Evolutionary conservation across 1,284 basidiomycete genomes (phyloP).

Genomic region (Moesziomyces sp.): DNA sequence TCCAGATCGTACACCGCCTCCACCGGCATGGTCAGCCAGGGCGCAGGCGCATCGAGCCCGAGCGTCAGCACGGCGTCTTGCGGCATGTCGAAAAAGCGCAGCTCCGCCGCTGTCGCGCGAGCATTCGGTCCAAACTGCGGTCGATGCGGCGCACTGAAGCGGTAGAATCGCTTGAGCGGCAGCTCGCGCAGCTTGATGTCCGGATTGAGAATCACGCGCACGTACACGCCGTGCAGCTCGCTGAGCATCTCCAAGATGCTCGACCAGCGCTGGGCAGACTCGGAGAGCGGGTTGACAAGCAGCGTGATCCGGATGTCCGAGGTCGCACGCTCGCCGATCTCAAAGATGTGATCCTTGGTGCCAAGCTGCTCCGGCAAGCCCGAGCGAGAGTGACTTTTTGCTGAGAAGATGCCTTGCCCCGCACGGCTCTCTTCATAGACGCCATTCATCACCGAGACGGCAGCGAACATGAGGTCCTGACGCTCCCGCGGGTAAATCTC

Average conservation of each 20-base stretch:
- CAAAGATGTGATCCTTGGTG: slow-evolving; percentile 67
- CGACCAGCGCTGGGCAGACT: slow-evolving; percentile 85
- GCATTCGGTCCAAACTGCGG: slow-evolving; percentile 77
- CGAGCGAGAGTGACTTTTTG: slow-evolving; percentile 22
- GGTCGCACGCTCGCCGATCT: slow-evolving; percentile 75
- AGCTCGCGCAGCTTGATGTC: slow-evolving; percentile 72
- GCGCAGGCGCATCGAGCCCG: slow-evolving; percentile 84
- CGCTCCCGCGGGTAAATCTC: slow-evolving; percentile 8
- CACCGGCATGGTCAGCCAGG: slow-evolving; percentile 91
- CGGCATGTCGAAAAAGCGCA: slow-evolving; percentile 69
- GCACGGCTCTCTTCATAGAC: slow-evolving; percentile 29
- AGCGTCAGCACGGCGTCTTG: slow-evolving; percentile 84
- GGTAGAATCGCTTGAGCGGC: slow-evolving; percentile 93
- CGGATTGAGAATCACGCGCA: slow-evolving; percentile 61
- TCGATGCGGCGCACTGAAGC: slow-evolving; percentile 76
- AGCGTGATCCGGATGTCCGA: slow-evolving; percentile 80
- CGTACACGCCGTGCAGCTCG: slow-evolving; percentile 43
- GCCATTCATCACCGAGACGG: slow-evolving; percentile 37
- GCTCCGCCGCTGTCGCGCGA: slow-evolving; percentile 68
- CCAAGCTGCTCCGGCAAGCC: slow-evolving; percentile 32
- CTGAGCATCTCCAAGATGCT: slow-evolving; percentile 70
- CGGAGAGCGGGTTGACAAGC: slow-evolving; percentile 85
- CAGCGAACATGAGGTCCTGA: slow-evolving; percentile 44
- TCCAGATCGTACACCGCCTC: slow-evolving; percentile 93
- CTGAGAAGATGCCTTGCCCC: slow-evolving; percentile 25